Base-by-base conservation (phyloP, 2,329 filamentous ascomycete species). In the Aspergillus pseudotamarii region DNA sequence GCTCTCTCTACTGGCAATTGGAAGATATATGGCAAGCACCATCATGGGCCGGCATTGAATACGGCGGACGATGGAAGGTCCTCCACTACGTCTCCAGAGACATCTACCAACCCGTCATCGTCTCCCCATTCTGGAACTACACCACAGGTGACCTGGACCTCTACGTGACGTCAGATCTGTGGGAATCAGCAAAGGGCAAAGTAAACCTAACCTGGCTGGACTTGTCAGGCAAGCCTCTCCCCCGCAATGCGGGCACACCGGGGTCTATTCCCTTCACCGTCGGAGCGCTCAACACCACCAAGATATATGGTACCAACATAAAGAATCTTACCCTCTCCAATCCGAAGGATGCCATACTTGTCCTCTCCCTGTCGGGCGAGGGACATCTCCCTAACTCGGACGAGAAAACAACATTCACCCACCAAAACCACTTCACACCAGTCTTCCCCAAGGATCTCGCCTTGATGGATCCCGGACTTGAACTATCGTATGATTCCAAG, bases 1-100 rank as follows among this genome's bases (percentile, higher is more conserved):
- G 87, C 0, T 82, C 81, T 12, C 71, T 90, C 6, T 89, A 89
- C 72, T 90, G 87, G 88, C 87, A 89, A 69, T 78, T 90, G 1
- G 86, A 89, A 67, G 87, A 89, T 68, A 84, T 88, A 62, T 88
- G 86, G 86, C 85, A 87, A 66, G 86, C 86, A 1, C 86, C 87
- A 0, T 88, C 85, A 0, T 89, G 87, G 87, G 85, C 87, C 0
- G 84, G 85, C 0, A 84, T 89, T 38, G 87, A 89, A 71, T 88
- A 88, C 64, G 84, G 85, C 57, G 86, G 86, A 0, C 78, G 87
- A 1, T 89, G 86, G 86, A 89, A 89, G 71, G 80, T 88, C 0
- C 73, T 89, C 21, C 86, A 89, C 63, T 86, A 89, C 61, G 77
- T 82, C 1, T 82, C 84, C 3, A 84, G 83, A 62, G 85, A 89